Evolutionary conservation across 495 filamentous ascomycete genomes (phyloP), one percentile per base, ranked within the genome.

Genomic region (Talaromyces trachyspermus): DNA sequence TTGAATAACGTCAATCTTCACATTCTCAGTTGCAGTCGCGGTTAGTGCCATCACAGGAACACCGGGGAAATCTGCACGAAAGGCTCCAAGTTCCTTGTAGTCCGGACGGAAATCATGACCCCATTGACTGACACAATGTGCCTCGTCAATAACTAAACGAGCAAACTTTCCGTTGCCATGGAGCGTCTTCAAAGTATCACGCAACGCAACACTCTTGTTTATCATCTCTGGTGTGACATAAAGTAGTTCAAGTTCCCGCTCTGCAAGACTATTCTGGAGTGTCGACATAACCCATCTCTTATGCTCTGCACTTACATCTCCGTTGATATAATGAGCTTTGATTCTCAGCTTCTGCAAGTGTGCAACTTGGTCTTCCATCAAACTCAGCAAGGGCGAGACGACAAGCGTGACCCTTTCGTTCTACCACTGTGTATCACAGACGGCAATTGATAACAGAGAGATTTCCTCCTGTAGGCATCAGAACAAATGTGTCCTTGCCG

Each of bases 381-480:
- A 70, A 66, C 90, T 95, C 24, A 96, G 72, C 35, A 99, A 65
- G 12, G 92, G 92, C n/a, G 89, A 95, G 33, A 99, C 78, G 12
- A 99, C 92, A 29, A 99, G 72, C 0, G 94, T 97, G 5, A 99
- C 78, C 92, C 92, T 40, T 68, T 74, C 0, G 90, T 97, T 50
- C 76, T 80, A 12, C 92, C 94, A 15, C 80, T 84, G 10, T 65
- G 75, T n/a, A 97, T 71, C 19, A 96, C 72, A 19, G 94, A 86
- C 6, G 92, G 94, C 12, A 99, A 69, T 56, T 99, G 92, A 61
- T 97, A 99, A 61, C 94, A 97, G 8, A 99, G 71, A 10, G 89
- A 95, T 59, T 99, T 98, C 92, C 94, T 33, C 94, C 92, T 2
- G 92, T 99, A 22, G 92, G 94, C 92, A 99, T 97, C 19, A 97